Evolutionary conservation across 2,329 filamentous ascomycete species (phyloP), one percentile per base, ranked within the genome.

Genomic region (Aspergillus pseudoglaucus): DNA sequence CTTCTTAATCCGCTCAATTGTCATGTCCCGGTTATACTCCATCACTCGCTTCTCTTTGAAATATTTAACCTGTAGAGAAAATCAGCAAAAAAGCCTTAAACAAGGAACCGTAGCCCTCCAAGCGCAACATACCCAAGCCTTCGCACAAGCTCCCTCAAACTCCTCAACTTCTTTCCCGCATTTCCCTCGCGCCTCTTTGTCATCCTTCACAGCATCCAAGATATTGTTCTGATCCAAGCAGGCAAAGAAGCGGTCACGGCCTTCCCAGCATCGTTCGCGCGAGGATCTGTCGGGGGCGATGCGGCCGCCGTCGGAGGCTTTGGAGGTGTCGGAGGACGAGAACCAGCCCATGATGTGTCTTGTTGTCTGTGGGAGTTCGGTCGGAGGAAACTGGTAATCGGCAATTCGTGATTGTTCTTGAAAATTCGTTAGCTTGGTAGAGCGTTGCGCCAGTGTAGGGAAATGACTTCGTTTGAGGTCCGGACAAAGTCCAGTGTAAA

Each of bases 31-130:
- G 60, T 95, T 87, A 63, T 87, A 80, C 59, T 98, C 93, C 72
- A 94, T 91, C 32, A 97, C 88, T 61, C 93, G 80, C 73, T 90
- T 87, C 71, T 96, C 90, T 76, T 97, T 96, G 73, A 98, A 98
- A 71, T 98, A 97, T 71, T 90, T 89, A 52, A 96, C 87, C 88
- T 93, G 59, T 46, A 47, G 37, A 20, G 10, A 7, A 17, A 6
- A 22, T 18, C 17, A 39, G 37, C 10, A 17, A 17, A 12, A 39
- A 39, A 39, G 9, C 8, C 17, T 10, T 8, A 4, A 30, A 14
- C 5, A 20, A 18, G 18, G 2, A 39, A 22, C 17, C 18, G 18
- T 18, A 37, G 33, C n/a, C 33, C n/a, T 37, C 17, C 33, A 41
- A 47, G 39, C 23, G 42, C 43, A 42, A 79, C 85, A 59, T 71